Evolutionary conservation across 345 rosid genomes (phyloP).

Genomic region (Clausena lansium): DNA sequence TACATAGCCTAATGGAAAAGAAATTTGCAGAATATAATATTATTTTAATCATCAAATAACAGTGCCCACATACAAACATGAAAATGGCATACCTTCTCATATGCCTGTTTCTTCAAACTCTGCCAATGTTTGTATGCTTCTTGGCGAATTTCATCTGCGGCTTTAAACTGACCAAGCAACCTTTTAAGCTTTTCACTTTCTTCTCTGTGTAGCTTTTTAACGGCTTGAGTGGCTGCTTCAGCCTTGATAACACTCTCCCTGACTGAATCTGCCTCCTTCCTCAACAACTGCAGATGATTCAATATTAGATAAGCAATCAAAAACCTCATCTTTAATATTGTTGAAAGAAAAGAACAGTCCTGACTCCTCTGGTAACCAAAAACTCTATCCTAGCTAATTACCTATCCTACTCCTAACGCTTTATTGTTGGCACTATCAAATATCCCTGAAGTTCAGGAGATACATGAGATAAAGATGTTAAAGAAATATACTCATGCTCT

Average conservation of each 20-base stretch:
- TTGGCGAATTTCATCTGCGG: constrained; percentile 70
- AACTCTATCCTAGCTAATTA: neutral
- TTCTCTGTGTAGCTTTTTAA: constrained; percentile 44
- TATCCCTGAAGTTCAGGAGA: neutral
- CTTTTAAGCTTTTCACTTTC: constrained; percentile 42
- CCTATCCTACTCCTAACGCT: neutral
- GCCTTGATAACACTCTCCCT: constrained; percentile 53
- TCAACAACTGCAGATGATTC: constrained; percentile 44
- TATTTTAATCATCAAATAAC: neutral
- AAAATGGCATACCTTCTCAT: constrained; percentile 55
- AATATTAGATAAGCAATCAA: constrained; percentile 19
- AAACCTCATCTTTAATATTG: neutral
- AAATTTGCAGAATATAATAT: neutral
- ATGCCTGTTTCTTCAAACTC: constrained; percentile 48
- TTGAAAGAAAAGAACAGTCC: neutral
- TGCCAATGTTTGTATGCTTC: constrained; percentile 59
- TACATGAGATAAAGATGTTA: neutral
- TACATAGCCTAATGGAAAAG: neutral
- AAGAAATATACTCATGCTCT: neutral
- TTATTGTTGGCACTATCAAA: neutral
- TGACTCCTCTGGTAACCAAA: neutral
- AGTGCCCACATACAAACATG: neutral
- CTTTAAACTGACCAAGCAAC: constrained; percentile 44
- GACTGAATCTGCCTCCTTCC: constrained; percentile 65
- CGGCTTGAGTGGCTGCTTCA: constrained; percentile 57